A percentile compares a stretch with the other conserved stretches of the same genome.
These are phyloP conservation scores for Petunia hybrid DNA, from an alignment of 305 asterid species.

Conservation along the genomic window DNA sequence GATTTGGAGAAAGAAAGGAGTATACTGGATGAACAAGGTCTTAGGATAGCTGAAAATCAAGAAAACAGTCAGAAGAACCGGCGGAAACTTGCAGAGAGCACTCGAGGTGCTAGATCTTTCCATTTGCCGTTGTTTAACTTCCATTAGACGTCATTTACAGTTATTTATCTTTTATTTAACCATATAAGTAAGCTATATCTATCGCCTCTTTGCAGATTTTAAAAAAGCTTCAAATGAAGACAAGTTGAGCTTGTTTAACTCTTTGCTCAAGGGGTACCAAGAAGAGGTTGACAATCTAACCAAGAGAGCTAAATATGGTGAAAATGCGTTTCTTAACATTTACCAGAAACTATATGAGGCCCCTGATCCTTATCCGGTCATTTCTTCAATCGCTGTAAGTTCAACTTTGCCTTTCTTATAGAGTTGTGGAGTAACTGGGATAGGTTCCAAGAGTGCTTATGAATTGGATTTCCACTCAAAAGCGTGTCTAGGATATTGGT, in stretches of 20 bases:
- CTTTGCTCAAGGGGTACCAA: conserved; percentile 92
- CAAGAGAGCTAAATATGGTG: conserved; percentile 95
- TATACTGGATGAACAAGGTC: conserved; percentile 90
- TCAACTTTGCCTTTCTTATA: conserved; percentile 30
- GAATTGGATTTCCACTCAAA: conserved; percentile 22
- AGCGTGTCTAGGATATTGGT: conserved; percentile 4
- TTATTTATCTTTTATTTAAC: conserved; percentile 31
- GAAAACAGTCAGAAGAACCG: conserved; percentile 98
- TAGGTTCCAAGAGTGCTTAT: conserved; percentile 22
- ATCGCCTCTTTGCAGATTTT: conserved; percentile 61
- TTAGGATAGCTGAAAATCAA: conserved; percentile 95
- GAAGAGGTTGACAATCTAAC: conserved; percentile 99
- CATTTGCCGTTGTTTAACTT: conserved; percentile 6
- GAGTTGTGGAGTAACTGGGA: conserved; percentile 19
- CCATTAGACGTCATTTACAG: not conserved
- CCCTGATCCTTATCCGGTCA: conserved; percentile 91
- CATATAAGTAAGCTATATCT: conserved; percentile 32
- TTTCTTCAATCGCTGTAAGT: conserved; percentile 85
- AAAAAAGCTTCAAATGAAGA: conserved; percentile 95
- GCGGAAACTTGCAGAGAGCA: conserved; percentile 97
- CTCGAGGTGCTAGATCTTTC: conserved; percentile 69
- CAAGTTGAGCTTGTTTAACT: conserved; percentile 74
- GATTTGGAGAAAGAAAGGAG: conserved; percentile 94
- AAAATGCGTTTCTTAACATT: conserved; percentile 94
- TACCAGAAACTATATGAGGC: conserved; percentile 97